These are phyloP conservation scores for Margaritispora aquatica DNA, from an alignment of 495 filamentous ascomycete genomes.

Conservation along the genomic window DNA sequence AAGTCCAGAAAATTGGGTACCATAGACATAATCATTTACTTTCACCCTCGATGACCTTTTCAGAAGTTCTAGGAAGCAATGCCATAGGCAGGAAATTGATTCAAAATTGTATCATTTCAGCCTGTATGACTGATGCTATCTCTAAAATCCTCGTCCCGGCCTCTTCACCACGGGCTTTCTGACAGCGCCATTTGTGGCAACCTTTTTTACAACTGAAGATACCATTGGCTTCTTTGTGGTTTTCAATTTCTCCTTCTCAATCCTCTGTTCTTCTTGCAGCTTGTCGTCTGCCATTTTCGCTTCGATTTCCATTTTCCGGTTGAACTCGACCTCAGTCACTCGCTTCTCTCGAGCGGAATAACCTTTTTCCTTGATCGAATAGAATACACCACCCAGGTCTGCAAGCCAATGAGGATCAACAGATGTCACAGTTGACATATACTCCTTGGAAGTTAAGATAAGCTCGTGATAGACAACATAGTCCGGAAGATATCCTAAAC, in stretches of 20 bases:
- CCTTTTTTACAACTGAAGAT: slow-evolving; percentile 41
- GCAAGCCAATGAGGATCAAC: slow-evolving; percentile 99
- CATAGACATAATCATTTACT: too few relatives aligned
- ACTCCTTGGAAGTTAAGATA: slow-evolving; percentile 94
- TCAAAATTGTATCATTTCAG: neutral
- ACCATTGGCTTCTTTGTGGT: slow-evolving; percentile 40
- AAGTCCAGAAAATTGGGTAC: too few relatives aligned
- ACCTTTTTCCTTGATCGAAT: slow-evolving; percentile 95
- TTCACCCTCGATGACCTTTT: too few relatives aligned
- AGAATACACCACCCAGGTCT: slow-evolving; percentile 97
- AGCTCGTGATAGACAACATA: slow-evolving; percentile 99
- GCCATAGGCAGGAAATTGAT: neutral
- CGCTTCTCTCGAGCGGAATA: slow-evolving; percentile 86
- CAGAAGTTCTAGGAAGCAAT: neutral
- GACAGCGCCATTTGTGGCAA: slow-evolving; percentile 46
- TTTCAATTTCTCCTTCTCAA: slow-evolving; percentile 39
- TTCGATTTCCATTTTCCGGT: slow-evolving; percentile 92
- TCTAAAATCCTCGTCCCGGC: slow-evolving; percentile 47
- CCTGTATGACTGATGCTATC: neutral
- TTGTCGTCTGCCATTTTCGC: slow-evolving; percentile 87
- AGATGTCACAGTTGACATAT: slow-evolving; percentile 95
- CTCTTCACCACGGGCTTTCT: slow-evolving; percentile 57
- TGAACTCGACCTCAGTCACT: slow-evolving; percentile 91
- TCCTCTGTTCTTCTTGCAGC: slow-evolving; percentile 57
- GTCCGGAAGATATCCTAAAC: slow-evolving; percentile 87